Conservation (phyloP, 331 rosid species). For the Erythrophleum ivorense region DNA sequence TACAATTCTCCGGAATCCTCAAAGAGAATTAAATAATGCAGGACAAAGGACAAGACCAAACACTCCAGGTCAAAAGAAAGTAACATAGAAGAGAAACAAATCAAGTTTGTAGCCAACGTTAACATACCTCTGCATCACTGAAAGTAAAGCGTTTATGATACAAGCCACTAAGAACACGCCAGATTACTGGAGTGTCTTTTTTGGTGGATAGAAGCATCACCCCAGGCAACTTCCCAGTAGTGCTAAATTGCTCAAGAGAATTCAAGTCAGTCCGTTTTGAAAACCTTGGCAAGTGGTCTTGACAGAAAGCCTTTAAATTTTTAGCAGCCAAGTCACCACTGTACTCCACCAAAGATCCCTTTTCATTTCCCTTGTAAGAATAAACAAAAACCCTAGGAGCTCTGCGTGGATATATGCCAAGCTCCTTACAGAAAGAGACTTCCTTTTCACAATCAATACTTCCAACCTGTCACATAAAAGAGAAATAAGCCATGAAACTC, state of each 20-base stretch:
- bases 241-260: constrained; percentile 48
- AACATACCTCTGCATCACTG: constrained; percentile 73
- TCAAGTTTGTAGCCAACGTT: not conserved
- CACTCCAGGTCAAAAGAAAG: not conserved
- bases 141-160: constrained; percentile 66
- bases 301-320: constrained; percentile 74
- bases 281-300: constrained; percentile 76
- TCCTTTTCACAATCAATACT: constrained; percentile 80
- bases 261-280: constrained; percentile 69
- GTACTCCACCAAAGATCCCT: constrained; percentile 80
- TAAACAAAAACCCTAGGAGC: constrained; percentile 76
- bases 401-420: constrained; percentile 62
- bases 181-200: constrained; percentile 87
- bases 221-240: constrained; percentile 55
- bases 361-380: constrained; percentile 66
- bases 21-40: not conserved
- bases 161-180: constrained; percentile 95
- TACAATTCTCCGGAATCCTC: no score
- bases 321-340: constrained; percentile 64
- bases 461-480: constrained; percentile 66
- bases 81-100: not conserved
- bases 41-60: not conserved
- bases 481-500: constrained; percentile 35
- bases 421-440: constrained; percentile 70
- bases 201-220: constrained; percentile 85